A percentile compares a stretch with the other conserved stretches of the same genome.
phyloP scores from a whole-genome alignment of 2,329 filamentous ascomycete genomes.

The Cladophialophora psammophila region DNA sequence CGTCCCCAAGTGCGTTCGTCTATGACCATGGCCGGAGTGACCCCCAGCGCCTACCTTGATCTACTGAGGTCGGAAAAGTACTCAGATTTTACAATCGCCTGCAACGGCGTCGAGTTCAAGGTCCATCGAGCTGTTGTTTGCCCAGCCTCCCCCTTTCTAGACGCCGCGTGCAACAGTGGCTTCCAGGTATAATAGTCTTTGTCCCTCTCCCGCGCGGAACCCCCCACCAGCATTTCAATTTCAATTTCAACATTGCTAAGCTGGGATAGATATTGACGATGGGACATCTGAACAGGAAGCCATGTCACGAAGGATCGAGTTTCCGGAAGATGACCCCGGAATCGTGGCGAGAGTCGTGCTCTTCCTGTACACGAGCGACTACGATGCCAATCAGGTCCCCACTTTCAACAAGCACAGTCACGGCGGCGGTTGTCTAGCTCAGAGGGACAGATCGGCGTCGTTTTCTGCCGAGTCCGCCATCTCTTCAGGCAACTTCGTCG shows the following conservation, averaged over 20 bases:
- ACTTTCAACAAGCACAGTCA: conserved; percentile 4
- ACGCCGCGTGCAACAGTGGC: conserved; percentile 35
- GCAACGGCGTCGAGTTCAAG: conserved; percentile 38
- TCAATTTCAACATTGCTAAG: too few species aligned
- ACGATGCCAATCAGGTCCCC: conserved; percentile 12
- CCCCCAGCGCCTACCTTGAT: background rate
- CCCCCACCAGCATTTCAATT: too few species aligned
- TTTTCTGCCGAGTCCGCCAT: too few species aligned
- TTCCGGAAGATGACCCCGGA: conserved; percentile 20
- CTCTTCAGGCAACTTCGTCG: too few species aligned
- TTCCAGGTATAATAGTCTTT: conserved; percentile 40
- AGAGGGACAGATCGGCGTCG: background rate
- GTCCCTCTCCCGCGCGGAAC: too few species aligned
- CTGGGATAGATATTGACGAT: too few species aligned
- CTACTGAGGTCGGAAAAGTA: conserved; percentile 18
- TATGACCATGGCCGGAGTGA: background rate
- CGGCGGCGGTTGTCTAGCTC: background rate
- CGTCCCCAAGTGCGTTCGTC: background rate
- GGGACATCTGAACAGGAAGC: conserved; percentile 3
- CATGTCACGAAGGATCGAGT: conserved; percentile 8
- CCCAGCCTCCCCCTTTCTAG: conserved; percentile 38
- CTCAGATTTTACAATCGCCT: conserved; percentile 30
- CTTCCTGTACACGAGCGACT: conserved; percentile 25
- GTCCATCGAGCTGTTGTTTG: conserved; percentile 43
- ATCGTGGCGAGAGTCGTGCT: conserved; percentile 21